A percentile compares a stretch with the other conserved stretches of the same genome.
Evolutionary conservation across 108 stramenopile genomes (phyloP).

Genomic region (Cyclotella choctawhatcheeana): DNA sequence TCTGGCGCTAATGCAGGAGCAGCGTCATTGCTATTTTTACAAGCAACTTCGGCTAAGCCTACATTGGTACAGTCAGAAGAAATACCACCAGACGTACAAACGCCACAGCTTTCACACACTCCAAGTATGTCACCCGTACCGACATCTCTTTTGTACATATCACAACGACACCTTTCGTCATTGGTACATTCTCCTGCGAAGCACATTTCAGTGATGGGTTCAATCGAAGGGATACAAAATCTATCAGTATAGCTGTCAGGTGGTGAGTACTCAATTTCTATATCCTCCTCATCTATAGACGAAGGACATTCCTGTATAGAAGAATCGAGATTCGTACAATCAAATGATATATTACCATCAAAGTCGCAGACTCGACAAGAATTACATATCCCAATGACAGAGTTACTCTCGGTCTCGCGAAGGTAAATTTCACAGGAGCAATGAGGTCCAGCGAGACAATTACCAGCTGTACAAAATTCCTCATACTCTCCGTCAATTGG

Average conservation of each 20-base stretch:
- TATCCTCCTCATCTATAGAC: neutral
- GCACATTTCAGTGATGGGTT: neutral
- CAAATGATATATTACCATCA: conserved; percentile 2
- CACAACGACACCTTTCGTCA: conserved; percentile 4
- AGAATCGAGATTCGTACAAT: conserved; percentile 13
- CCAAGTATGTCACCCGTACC: neutral
- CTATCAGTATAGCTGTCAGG: neutral
- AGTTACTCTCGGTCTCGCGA: neutral
- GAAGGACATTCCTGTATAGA: conserved; percentile 16
- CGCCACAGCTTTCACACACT: conserved; percentile 3
- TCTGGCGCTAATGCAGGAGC: too few species aligned
- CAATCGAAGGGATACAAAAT: neutral
- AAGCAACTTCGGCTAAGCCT: neutral
- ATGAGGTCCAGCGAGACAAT: conserved; percentile 9
- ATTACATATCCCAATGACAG: conserved; percentile 2
- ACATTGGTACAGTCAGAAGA: neutral
- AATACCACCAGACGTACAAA: conserved; percentile 2
- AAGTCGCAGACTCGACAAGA: conserved; percentile 7
- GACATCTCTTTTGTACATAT: conserved; percentile 5
- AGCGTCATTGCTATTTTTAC: neutral
- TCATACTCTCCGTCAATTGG: neutral
- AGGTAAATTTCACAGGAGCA: conserved; percentile 9
- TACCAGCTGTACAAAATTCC: conserved; percentile 4
- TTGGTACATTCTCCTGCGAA: conserved; percentile 9
- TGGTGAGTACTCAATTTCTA: conserved; percentile 1